Evolutionary conservation across 495 filamentous ascomycete genomes (phyloP).

Genomic region (Aspergillus bertholletiae): DNA sequence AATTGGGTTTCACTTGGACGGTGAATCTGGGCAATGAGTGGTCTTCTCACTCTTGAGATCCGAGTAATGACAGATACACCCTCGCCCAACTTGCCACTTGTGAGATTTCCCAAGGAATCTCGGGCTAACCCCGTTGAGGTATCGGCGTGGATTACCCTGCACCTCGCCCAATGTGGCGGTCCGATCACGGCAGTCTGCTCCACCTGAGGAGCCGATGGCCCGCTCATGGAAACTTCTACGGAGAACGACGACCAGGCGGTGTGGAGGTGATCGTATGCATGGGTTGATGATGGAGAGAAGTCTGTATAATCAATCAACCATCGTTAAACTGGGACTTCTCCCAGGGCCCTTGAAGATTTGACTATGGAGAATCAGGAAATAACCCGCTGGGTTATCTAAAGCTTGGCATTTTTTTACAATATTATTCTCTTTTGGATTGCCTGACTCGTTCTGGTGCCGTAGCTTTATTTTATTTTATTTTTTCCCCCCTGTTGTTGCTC

Average conservation of each 20-base stretch:
- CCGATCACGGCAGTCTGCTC: constrained; percentile 23
- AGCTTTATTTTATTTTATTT: neutral
- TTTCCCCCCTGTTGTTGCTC: neutral
- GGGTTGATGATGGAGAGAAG: neutral
- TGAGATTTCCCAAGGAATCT: constrained; percentile 15
- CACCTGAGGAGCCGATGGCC: constrained; percentile 21
- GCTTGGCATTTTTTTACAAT: constrained; percentile 18
- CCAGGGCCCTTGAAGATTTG: constrained; percentile 2
- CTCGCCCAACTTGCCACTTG: constrained; percentile 27
- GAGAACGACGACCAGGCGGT: constrained; percentile 10
- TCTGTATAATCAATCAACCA: neutral
- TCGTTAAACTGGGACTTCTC: too few relatives aligned
- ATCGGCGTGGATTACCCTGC: constrained; percentile 9
- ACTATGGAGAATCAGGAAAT: neutral
- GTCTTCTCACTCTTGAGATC: neutral
- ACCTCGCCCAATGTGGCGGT: constrained; percentile 25
- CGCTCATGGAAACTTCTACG: constrained; percentile 27
- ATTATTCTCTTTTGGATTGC: neutral
- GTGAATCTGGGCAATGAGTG: neutral
- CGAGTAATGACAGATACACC: too few relatives aligned
- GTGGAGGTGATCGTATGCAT: constrained; percentile 1
- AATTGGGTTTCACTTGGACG: too few relatives aligned
- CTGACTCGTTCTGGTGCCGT: too few relatives aligned
- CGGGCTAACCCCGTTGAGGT: constrained; percentile 8
- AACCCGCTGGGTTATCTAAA: constrained; percentile 15